A percentile compares a stretch with the other conserved stretches of the same genome.
These are phyloP conservation scores for Fusarium vanettenii DNA, from an alignment of 2,329 filamentous ascomycete species.

Conservation along the genomic window DNA sequence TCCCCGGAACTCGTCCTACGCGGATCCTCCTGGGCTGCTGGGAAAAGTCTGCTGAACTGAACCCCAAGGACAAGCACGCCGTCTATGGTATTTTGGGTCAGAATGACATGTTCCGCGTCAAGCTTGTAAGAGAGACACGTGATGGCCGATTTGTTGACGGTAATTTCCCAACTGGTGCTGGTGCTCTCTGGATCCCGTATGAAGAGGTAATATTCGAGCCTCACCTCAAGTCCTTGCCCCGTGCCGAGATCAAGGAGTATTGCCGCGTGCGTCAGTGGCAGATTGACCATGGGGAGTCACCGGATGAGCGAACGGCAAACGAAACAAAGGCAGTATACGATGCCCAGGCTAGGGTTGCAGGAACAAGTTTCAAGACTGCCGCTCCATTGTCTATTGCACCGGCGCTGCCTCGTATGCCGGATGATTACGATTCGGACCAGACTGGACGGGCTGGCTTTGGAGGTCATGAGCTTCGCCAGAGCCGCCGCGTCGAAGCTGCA, in stretches of 20 bases:
- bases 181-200: conserved; percentile 71
- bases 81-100: conserved; percentile 71
- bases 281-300: conserved; percentile 63
- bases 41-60: conserved; percentile 62
- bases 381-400: conserved; percentile 41
- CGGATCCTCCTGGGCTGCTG: conserved; percentile 70
- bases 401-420: conserved; percentile 32
- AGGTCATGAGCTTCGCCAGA: conserved; percentile 57
- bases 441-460: conserved; percentile 37
- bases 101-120: conserved; percentile 74
- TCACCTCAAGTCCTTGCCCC: conserved; percentile 62
- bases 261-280: conserved; percentile 70
- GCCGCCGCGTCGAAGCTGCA: conserved; percentile 54
- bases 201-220: conserved; percentile 70
- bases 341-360: conserved; percentile 57
- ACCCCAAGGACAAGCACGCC: conserved; percentile 66
- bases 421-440: conserved; percentile 30
- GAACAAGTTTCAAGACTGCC: conserved; percentile 45
- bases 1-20: conserved; percentile 66
- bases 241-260: conserved; percentile 72
- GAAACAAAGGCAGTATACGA: conserved; percentile 64
- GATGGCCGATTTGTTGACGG: conserved; percentile 68
- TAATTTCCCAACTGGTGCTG: conserved; percentile 70
- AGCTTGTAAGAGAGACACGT: conserved; percentile 69
- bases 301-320: conserved; percentile 61